A percentile compares a stretch with the other conserved stretches of the same genome.
Conservation (phyloP, 768 basidiomycete genomes). For the Mycena belliarum region DNA sequence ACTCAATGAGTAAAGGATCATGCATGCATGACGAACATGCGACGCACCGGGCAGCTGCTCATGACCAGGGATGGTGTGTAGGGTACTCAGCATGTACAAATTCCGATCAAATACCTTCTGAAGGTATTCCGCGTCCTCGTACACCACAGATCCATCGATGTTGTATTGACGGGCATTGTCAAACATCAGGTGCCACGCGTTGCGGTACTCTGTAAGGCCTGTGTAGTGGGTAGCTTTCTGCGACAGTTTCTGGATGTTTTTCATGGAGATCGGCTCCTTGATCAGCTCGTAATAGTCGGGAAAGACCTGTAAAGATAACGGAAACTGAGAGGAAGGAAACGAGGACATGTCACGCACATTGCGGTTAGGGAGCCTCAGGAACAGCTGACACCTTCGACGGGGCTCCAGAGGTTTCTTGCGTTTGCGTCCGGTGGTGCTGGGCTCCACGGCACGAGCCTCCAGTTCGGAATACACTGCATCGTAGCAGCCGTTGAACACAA, state of each 20-base stretch:
- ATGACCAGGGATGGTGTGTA: background rate
- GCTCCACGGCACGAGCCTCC: background rate
- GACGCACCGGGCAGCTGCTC: too few relatives aligned
- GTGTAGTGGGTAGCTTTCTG: background rate
- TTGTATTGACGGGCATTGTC: background rate
- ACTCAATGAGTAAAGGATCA: too few relatives aligned
- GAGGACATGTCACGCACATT: too few relatives aligned
- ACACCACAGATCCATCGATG: background rate
- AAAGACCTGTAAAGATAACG: background rate
- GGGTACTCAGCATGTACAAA: background rate
- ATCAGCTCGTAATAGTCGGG: constrained; percentile 1
- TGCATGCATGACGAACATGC: too few relatives aligned
- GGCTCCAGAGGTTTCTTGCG: background rate
- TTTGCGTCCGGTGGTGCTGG: background rate
- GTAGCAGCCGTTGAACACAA: constrained; percentile 10
- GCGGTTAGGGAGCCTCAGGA: background rate
- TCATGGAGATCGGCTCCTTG: background rate
- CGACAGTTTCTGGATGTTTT: background rate
- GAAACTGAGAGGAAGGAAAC: too few relatives aligned
- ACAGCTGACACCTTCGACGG: background rate
- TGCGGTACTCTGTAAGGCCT: background rate
- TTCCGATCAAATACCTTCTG: background rate
- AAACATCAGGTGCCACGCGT: background rate
- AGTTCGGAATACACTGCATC: background rate
- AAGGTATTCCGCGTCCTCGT: background rate